A percentile compares a stretch with the other conserved stretches of the same genome.
These are phyloP conservation scores for Neurospora sp. DNA, from an alignment of 495 filamentous ascomycete genomes.

Conservation along the genomic window DNA sequence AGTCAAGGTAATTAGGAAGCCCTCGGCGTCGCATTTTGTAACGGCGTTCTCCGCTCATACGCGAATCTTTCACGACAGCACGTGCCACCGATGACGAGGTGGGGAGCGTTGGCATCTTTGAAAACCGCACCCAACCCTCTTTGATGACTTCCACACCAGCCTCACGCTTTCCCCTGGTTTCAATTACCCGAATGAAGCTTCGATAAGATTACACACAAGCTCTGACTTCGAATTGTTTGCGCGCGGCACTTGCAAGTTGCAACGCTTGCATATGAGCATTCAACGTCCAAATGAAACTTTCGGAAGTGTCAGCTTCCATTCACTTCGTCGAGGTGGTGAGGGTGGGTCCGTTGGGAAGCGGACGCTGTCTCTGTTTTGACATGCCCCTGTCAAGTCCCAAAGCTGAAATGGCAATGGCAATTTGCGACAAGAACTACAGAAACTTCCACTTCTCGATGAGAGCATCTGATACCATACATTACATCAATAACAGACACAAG, in stretches of 20 bases:
- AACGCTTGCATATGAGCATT: neutral
- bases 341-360: neutral
- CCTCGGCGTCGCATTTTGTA: neutral
- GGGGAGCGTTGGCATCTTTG: neutral
- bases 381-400: neutral
- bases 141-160: neutral
- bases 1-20: neutral
- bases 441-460: neutral
- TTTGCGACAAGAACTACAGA: neutral
- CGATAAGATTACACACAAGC: neutral
- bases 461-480: neutral
- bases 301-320: neutral
- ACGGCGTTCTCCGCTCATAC: neutral
- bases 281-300: neutral
- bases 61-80: neutral
- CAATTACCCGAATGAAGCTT: neutral
- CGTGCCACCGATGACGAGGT: neutral
- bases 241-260: neutral
- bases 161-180: neutral
- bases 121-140: neutral
- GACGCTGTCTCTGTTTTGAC: neutral
- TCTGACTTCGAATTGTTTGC: neutral
- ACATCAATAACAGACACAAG: neutral
- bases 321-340: neutral
- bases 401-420: neutral